Evolutionary conservation across 805 yeast genomes (phyloP), one percentile per base, ranked within the genome.

Genomic region (Maudiozyma serrabonitensis): DNA sequence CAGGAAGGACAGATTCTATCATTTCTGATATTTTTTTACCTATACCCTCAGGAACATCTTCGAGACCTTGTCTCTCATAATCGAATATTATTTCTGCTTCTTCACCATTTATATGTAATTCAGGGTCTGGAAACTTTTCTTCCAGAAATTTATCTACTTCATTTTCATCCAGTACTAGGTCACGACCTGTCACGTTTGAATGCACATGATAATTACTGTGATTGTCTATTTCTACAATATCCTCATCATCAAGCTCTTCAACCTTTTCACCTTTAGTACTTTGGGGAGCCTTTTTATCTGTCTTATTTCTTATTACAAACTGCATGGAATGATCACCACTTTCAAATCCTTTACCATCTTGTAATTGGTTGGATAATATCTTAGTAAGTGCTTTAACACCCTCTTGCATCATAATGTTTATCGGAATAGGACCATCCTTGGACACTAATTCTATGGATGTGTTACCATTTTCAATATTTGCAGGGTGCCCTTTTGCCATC

Each of bases 321-420:
- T 62, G 61, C 61, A 59, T 56, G 2, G 61, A 52, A 41, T 53
- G 54, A 21, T 56, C 51, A n/a, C 50, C 44, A 16, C 47, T 45
- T 44, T 55, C 50, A 53, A 52, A 49, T 34, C 47, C 46, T 47
- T 57, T 37, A 46, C 61, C 47, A 40, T 62, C 66, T 49, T 61
- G 64, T 23, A 61, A 41, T 45, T 61, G 66, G 19, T 56, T 56
- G 5, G 66, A 55, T 37, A 64, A 48, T 18, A 63, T 58, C 46
- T 61, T 62, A 1, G 64, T 59, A 18, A 64, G 41, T 2, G 68
- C 68, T 42, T 63, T 63, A 15, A 64, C 64, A 45, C 69, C 68
- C 49, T 64, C 66, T 54, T 61, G 66, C 65, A 63, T 62, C 67
- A 64, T 62, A 16, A 61, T 54, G 48, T 61, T 60, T 31, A 64